phyloP scores from a whole-genome alignment of 371 early-diverging fungal species.

The Mucor sp. region DNA sequence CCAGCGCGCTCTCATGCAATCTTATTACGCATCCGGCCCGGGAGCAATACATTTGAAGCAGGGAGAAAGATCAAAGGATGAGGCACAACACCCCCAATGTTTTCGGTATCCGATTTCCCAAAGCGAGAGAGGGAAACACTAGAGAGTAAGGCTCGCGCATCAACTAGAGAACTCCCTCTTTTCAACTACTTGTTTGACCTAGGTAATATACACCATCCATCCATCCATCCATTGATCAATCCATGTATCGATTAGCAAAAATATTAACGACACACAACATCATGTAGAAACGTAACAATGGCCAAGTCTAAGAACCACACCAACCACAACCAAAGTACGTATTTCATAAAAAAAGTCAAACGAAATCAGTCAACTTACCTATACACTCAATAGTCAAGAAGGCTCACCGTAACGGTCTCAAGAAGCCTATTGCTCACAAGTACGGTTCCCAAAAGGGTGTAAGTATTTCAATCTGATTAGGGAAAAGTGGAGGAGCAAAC shows the following conservation, averaged over 20 bases:
- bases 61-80: background rate
- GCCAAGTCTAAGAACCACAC: conserved; percentile 99
- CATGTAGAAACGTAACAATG: conserved; percentile 46
- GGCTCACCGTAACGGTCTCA: conserved; percentile 99
- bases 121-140: background rate
- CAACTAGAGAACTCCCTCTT: conserved; percentile 15
- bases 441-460: conserved; percentile 93
- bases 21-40: too few species aligned
- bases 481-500: background rate
- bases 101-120: conserved; percentile 1
- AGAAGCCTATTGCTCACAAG: conserved; percentile 89
- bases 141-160: conserved; percentile 6
- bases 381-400: conserved; percentile 75
- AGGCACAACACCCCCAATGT: background rate
- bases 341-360: background rate
- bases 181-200: conserved; percentile 29
- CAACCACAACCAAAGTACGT: conserved; percentile 86
- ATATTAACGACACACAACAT: background rate
- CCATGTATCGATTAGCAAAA: background rate
- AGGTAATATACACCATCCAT: conserved; percentile 13
- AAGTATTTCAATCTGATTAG: conserved; percentile 29
- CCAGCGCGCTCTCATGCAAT: too few species aligned
- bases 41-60: too few species aligned
- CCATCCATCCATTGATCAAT: conserved; percentile 13
- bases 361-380: background rate